These are phyloP conservation scores for Lodderomyces elongisporus DNA, from an alignment of 1,139 yeast species.

Conservation along the genomic window DNA sequence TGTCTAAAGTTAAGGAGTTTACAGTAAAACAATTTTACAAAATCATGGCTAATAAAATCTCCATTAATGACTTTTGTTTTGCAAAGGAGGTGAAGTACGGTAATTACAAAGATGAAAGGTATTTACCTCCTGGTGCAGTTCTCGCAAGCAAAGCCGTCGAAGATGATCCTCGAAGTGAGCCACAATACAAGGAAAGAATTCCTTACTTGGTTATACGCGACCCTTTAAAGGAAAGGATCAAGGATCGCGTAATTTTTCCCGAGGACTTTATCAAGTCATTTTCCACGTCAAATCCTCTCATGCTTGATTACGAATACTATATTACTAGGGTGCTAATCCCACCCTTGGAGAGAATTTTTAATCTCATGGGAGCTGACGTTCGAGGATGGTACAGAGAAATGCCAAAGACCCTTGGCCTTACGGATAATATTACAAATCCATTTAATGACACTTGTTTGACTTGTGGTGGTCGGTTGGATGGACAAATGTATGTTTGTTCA, in stretches of 20 bases:
- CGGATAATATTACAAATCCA: conserved; percentile 5
- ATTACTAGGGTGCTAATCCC: conserved; percentile 80
- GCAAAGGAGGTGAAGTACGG: conserved; percentile 89
- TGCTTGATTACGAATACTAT: conserved; percentile 77
- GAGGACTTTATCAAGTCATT: conserved; percentile 53
- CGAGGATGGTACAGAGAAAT: conserved; percentile 73
- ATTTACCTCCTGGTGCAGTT: conserved; percentile 89
- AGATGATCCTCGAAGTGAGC: conserved; percentile 68
- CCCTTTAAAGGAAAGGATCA: conserved; percentile 55
- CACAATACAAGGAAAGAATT: conserved; percentile 84
- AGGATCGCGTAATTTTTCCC: conserved; percentile 79
- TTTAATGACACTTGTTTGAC: conserved; percentile 19
- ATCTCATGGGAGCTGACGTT: conserved; percentile 76
- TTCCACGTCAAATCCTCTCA: conserved; percentile 28
- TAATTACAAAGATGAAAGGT: conserved; percentile 62
- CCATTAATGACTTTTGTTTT: conserved; percentile 81
- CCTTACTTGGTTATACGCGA: conserved; percentile 81
- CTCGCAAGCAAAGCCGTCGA: conserved; percentile 60
- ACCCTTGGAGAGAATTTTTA: conserved; percentile 80
- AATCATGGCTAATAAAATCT: conserved; percentile 55
- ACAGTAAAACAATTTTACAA: conserved; percentile 62
- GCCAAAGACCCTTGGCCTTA: conserved; percentile 39
- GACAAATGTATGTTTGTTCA: conserved; percentile 16
- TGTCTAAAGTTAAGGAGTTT: conserved; percentile 64
- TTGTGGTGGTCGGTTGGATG: conserved; percentile 19